These are phyloP conservation scores for Tremellales sp. DNA, from an alignment of 1,284 basidiomycete genomes.

Conservation along the genomic window DNA sequence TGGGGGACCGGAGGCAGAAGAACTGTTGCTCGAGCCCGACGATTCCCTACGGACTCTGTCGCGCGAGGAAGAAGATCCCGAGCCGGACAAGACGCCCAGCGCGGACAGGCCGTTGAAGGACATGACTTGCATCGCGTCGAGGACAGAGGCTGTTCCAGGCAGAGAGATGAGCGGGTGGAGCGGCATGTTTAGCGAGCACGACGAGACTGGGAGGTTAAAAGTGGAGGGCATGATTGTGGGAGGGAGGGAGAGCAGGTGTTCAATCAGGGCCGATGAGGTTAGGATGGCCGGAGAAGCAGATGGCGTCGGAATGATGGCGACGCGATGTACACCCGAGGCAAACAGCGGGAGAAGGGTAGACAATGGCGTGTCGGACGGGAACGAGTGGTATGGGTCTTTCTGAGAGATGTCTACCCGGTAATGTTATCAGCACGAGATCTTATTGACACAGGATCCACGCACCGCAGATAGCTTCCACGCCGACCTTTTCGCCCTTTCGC, in stretches of 20 bases:
- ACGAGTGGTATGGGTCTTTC: constrained; percentile 33
- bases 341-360: constrained; percentile 31
- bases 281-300: constrained; percentile 24
- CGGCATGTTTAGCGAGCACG: constrained; percentile 16
- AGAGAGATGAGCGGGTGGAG: constrained; percentile 35
- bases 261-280: constrained; percentile 23
- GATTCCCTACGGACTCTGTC: constrained; percentile 1
- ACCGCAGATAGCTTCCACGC: constrained; percentile 32
- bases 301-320: constrained; percentile 25
- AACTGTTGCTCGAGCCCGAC: constrained; percentile 11
- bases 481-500: constrained; percentile 19
- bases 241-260: constrained; percentile 23
- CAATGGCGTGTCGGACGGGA: constrained; percentile 19
- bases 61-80: constrained; percentile 1
- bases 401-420: constrained; percentile 31
- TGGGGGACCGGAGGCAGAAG: constrained; percentile 3
- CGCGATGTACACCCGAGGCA: constrained; percentile 34
- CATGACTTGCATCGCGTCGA: constrained; percentile 44
- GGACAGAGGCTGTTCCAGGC: constrained; percentile 23
- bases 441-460: too few relatives aligned
- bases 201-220: constrained; percentile 18
- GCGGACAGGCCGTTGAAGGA: constrained; percentile 30
- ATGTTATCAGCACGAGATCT: neutral
- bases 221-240: constrained; percentile 12
- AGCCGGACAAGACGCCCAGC: constrained; percentile 27